Evolutionary conservation across 345 rosid genomes (phyloP).

Genomic region (Atalantia buxifolia): DNA sequence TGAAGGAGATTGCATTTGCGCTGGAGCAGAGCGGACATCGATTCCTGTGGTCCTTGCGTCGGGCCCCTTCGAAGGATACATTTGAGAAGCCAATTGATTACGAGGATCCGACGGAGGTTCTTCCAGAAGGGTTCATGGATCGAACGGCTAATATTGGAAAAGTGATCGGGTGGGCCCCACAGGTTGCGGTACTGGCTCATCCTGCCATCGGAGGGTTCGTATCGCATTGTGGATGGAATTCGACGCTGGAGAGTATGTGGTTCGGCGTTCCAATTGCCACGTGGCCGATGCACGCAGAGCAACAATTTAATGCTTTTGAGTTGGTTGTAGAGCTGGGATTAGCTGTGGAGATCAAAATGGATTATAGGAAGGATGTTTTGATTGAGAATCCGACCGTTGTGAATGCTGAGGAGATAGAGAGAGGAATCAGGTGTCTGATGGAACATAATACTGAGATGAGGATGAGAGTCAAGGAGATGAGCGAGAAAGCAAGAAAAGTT

Average conservation of each 20-base stretch:
- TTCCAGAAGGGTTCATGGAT: conserved; percentile 51
- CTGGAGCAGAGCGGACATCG: conserved; percentile 40
- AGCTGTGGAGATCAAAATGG: conserved; percentile 41
- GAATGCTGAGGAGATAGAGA: conserved; percentile 32
- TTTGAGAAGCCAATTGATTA: conserved; percentile 13
- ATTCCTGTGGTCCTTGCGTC: conserved; percentile 55
- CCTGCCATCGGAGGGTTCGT: conserved; percentile 54
- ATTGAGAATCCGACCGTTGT: neutral
- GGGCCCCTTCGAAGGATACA: neutral
- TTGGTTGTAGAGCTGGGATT: conserved; percentile 37
- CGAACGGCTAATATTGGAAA: conserved; percentile 39
- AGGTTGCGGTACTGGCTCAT: conserved; percentile 15
- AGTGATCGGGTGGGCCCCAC: conserved; percentile 60
- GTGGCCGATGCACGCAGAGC: conserved; percentile 55
- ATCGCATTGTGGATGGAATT: conserved; percentile 68
- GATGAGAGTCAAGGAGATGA: conserved; percentile 30
- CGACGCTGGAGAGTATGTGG: conserved; percentile 52
- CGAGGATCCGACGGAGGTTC: conserved; percentile 20
- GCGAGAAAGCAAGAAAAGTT: conserved; percentile 29
- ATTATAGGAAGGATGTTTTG: conserved; percentile 13
- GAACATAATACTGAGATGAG: conserved; percentile 21
- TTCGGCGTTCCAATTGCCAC: conserved; percentile 46
- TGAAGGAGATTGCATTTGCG: conserved; percentile 40
- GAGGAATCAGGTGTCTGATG: conserved; percentile 41
- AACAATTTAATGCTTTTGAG: conserved; percentile 51